Evolutionary conservation across 176 grass and related monocot genomes (phyloP), one percentile per base, ranked within the genome.

Genomic region (Thinopyrum elongatum): DNA sequence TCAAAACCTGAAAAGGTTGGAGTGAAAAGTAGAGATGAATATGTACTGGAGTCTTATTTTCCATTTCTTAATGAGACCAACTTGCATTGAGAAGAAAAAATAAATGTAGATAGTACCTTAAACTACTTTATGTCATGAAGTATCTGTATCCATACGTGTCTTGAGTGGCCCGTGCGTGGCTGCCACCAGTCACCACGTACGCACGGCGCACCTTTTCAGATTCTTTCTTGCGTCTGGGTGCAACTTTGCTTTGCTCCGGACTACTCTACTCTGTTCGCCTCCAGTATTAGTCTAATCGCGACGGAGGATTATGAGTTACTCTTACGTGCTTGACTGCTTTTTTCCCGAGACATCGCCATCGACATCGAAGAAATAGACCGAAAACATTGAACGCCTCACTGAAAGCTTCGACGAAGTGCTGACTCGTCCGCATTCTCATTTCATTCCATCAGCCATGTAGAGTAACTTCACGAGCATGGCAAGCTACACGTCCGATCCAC

Each of bases 151-250:
- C n/a, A n/a, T n/a, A n/a, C n/a, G n/a, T n/a, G 49, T 60, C 21
- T 3, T 51, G 4, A 25, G 53, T 41, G 75, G 14, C 33, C 80
- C 80, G 36, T 77, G 66, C 82, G 71, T 76, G 62, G 51, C 31
- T 46, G 61, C 61, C 88, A 85, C 70, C 47, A 4, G 28, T 74
- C 83, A 78, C 53, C 83, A 66, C 61, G 6, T 66, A 44, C 27
- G 16, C 25, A 4, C 16, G 17, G 0, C 11, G 1, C 1, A 0
- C 38, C 34, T 78, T 86, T 83, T 22, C 67, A 23, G 74, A 83
- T 83, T 66, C 80, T 74, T 83, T 83, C 44, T 53, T 44, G 58
- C 46, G 21, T 74, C 35, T 3, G 4, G 38, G 38, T 17, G 78
- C 88, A 58, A 28, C 6, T 61, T 64, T 68, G 72, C 25, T 75